Evolutionary conservation across 192 early-diverging fungal species (phyloP), one percentile per base, ranked within the genome.

Genomic region (Coemansia sp.): DNA sequence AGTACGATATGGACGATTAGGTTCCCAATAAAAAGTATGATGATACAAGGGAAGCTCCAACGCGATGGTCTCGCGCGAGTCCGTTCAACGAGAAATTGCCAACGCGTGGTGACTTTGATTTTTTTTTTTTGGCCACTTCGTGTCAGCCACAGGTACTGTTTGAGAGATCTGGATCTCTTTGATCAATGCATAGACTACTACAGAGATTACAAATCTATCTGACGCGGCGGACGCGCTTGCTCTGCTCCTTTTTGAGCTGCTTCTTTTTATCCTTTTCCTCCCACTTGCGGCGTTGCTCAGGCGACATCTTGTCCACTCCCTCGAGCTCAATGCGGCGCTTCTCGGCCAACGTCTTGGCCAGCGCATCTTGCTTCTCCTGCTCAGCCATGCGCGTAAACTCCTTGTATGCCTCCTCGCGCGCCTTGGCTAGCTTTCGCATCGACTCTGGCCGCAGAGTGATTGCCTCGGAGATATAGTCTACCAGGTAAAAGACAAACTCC

Each of bases 251-350:
- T 85, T 93, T 92, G 63, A 88, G 67, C 82, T 90, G 87, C 78
- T 86, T 86, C 79, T 89, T 88, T 59, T 87, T 82, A 62, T 94
- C 89, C 79, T 90, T 90, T 84, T 94, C 94, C 65, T 96, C 93
- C 84, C 86, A 91, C 79, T 93, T 96, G 69, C 93, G 91, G 73
- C 91, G 91, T 79, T 92, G 91, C 65, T 91, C 91, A 47, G 93
- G 88, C 43, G 87, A 84, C 86, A 93, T 73, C 69, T 92, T 91
- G 63, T 75, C 76, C 24, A 92, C 80, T 31, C 85, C 77, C 36
- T 93, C 88, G 63, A 89, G 88, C 71, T 89, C 86, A 13, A 82
- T 86, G 47, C 85, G 87, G 73, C 93, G 92, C 75, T 88, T 89
- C 49, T 90, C 87, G 15, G 84, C 77, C 78, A 92, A 87, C 57